Base-by-base conservation (phyloP, 345 rosid species). In the Brassica nigra region DNA sequence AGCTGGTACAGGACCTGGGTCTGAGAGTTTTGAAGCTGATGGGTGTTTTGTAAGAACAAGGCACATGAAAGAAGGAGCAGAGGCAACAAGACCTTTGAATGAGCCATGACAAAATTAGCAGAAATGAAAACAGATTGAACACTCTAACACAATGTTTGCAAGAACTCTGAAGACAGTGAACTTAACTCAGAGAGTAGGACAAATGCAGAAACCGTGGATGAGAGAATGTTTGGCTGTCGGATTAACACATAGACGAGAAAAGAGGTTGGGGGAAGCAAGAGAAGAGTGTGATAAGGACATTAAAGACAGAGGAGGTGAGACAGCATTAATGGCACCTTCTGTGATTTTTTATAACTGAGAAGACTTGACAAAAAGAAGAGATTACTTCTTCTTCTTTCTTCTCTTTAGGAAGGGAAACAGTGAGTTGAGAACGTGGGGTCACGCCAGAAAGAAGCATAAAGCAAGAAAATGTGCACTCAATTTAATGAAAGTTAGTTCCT, bases 1-100 rank as follows among this genome's bases (percentile, higher is more conserved):
- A 95, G 66, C 83, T 93, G 99, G 39, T 85, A 84, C 34, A 95
- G 78, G 66, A 87, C 88, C 55, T 88, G 96, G 28, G 82, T 76
- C 76, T 93, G 93, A 70, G 90, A 83, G 81, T 81, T 62, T 30
- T 88, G 96, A 29, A 91, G 81, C 81, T 83, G 89, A 58, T 89
- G 83, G 73, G 88, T 86, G 52, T 70, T 78, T 52, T 76, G 82
- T 20, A 85, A 71, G 73, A 78, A 79, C 71, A 83, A 42, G 63
- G 49, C 54, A 83, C 89, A 86, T 15, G 86, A 83, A 77, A 88
- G 74, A 47, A 79, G 73, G 71, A 84, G 71, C 3, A 86, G 47
- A 57, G 71, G 80, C 49, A 88, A 74, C 84, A 80, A 74, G 84
- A 80, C 57, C 71, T 65, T 76, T 37, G 77, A 74, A 36, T 62